Conservation (phyloP, 139 green algal genomes). For the Coelastrella sp. region DNA sequence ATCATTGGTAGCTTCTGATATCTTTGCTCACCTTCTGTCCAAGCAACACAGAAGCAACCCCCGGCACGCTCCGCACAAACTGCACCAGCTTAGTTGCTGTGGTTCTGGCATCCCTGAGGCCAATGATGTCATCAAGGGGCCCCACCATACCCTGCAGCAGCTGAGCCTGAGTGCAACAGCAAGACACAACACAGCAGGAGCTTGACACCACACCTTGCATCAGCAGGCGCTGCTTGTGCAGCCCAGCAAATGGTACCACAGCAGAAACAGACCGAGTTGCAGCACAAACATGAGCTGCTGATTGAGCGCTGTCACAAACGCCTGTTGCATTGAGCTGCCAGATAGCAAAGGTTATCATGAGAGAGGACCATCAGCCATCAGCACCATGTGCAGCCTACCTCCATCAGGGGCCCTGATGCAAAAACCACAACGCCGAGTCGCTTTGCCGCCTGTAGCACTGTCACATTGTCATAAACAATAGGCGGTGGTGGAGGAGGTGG, state of each 20-base stretch:
- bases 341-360: too few relatives aligned
- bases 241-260: too few relatives aligned
- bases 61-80: constrained; percentile 63
- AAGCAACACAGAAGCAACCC: constrained; percentile 41
- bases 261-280: too few relatives aligned
- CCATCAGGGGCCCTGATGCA: constrained; percentile 55
- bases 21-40: constrained; percentile 60
- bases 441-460: constrained; percentile 63
- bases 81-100: constrained; percentile 69
- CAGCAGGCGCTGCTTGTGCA: too few relatives aligned
- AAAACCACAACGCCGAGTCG: constrained; percentile 54
- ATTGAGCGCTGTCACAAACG: too few relatives aligned
- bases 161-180: constrained; percentile 42
- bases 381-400: constrained; percentile 39
- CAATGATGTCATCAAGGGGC: constrained; percentile 44
- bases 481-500: background rate
- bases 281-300: too few relatives aligned
- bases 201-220: too few relatives aligned
- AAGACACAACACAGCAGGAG: background rate
- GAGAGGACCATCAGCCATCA: too few relatives aligned
- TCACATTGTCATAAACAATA: constrained; percentile 16
- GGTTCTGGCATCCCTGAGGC: constrained; percentile 14
- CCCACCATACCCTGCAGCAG: constrained; percentile 38
- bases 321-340: too few relatives aligned
- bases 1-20: background rate